Evolutionary conservation across 2,329 filamentous ascomycete species (phyloP), one percentile per base, ranked within the genome.

Genomic region (Paecilomyces sp.): DNA sequence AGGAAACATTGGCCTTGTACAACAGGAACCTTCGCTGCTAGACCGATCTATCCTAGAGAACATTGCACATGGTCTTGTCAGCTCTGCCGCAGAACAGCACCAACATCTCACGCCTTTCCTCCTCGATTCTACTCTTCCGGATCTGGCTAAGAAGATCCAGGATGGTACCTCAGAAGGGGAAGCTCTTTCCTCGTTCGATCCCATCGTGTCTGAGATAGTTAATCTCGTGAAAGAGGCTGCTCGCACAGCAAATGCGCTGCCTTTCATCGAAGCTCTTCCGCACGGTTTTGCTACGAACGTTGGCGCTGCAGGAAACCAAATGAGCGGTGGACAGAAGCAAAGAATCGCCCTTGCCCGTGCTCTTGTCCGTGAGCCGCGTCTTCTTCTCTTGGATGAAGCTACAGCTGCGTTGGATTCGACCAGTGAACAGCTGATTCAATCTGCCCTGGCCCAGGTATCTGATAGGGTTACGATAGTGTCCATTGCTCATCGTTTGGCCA

Each of bases 291-390:
- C 64, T 1, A 71, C 68, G 6, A 62, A 59, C 88, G 15, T 72
- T 13, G 71, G 71, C 3, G 61, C 63, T 7, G 60, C 62, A 1
- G 71, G 70, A 15, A 68, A 65, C 13, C 68, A 68, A 41, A 55
- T 73, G 34, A 72, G 70, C 55, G 90, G 90, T 0, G 92, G 92
- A 0, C 91, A 96, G 71, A 85, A 95, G 74, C 92, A 97, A 74
- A 88, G 92, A 63, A 93, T 96, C 68, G 90, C 92, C 5, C 92
- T 96, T 71, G 91, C 92, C 2, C 82, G 90, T 65, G 91, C 91
- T 18, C 84, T 96, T 58, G 89, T 96, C 28, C 91, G 88, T 9
- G 88, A 95, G 67, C 92, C 92, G 0, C 91, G 89, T 75, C 80
- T 96, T 68, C 81, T 97, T 3, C 68, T 75, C 15, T 63, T 75